Percentiles rank a stretch among this genome's conserved stretches.
Conservation (phyloP, 768 basidiomycete genomes). For the Agaricus subrufescens region DNA sequence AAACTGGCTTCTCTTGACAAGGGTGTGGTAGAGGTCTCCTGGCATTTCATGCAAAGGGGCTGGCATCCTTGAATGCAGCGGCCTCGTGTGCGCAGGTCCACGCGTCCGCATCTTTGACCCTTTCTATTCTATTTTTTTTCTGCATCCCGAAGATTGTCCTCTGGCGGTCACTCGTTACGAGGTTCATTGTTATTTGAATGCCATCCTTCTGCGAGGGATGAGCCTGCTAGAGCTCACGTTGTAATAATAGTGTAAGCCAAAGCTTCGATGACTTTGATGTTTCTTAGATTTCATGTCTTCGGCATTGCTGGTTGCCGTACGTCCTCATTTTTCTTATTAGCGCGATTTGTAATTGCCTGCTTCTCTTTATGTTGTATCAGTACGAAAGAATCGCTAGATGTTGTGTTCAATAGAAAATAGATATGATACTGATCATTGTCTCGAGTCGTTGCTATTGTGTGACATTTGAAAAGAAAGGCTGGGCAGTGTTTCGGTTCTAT, state of each 20-base stretch:
- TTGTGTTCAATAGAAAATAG: background rate
- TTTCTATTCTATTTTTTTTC: background rate
- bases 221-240: background rate
- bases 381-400: background rate
- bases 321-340: background rate
- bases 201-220: constrained; percentile 2
- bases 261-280: background rate
- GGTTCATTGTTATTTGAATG: background rate
- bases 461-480: too few relatives aligned
- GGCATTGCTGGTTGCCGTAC: background rate
- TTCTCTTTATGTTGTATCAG: background rate
- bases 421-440: background rate
- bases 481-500: background rate
- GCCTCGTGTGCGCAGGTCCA: constrained; percentile 4
- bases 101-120: background rate
- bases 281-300: background rate
- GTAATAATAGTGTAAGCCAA: background rate
- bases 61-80: constrained; percentile 33
- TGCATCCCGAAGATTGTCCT: background rate
- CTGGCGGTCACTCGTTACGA: background rate
- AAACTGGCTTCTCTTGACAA: constrained; percentile 39
- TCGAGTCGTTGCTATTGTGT: background rate
- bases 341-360: background rate
- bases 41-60: constrained; percentile 53
- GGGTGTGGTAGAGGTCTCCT: constrained; percentile 51